Evolutionary conservation across 2,329 filamentous ascomycete genomes (phyloP), one percentile per base, ranked within the genome.

Genomic region (Diplodia scrobiculata): DNA sequence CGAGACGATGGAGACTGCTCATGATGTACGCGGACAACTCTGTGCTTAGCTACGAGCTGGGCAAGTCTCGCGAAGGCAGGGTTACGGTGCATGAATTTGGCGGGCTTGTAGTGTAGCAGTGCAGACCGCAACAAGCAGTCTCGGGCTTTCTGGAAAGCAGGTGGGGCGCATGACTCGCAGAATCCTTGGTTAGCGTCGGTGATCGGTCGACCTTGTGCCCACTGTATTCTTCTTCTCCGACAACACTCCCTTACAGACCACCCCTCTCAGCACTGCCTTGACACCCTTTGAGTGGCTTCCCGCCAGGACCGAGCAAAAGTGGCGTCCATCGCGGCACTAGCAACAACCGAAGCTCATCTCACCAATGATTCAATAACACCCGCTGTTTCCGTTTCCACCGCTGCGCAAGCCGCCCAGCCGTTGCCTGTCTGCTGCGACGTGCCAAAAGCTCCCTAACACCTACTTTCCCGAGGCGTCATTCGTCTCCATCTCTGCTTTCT

Each of bases 21-120:
- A 77, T 93, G 75, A 87, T 91, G 74, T 93, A 89, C 73, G 83
- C 84, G 67, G 87, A 92, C 75, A 87, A 91, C 71, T 84, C 85
- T 1, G 83, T 93, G 32, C 73, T 91, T 69, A 88, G 84, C 67
- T 93, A 92, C 77, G 87, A 91, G 74, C 76, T 92, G n/a, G 71
- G 72, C 25, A 77, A 73, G 63, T 21, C 38, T 2, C 32, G 53
- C 4, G 64, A 66, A 5, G 53, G 47, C 9, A 14, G 32, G 7
- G 45, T 52, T 7, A 58, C 17, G 27, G 47, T 59, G 21, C 64
- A 60, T 32, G 64, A 60, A 7, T 50, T 66, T 51, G 54, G 47
- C 2, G 64, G 54, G 17, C 47, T 66, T 17, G 54, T 66, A 5
- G 54, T 66, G 11, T 66, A 53, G 32, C 14, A n/a, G 52, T 32